Conservation (phyloP, 306 rosid genomes). For the Bauhinia variegata region DNA sequence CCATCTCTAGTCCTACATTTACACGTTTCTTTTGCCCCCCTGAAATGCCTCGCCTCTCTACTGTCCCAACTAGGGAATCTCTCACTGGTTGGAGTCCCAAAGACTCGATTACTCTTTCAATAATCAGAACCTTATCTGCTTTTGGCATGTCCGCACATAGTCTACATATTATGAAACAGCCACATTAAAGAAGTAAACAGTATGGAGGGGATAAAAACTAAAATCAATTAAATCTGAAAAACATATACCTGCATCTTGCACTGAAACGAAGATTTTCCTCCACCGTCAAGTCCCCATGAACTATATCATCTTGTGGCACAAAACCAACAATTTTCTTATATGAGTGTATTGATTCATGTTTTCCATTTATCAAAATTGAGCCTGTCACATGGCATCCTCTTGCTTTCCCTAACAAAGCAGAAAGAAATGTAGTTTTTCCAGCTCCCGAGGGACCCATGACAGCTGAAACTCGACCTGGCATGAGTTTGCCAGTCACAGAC, state of each 20-base stretch:
- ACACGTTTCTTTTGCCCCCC: constrained; percentile 86
- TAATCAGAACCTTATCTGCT: constrained; percentile 82
- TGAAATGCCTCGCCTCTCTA: constrained; percentile 77
- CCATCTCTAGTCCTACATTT: constrained; percentile 88
- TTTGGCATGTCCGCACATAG: constrained; percentile 76
- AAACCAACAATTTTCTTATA: constrained; percentile 76
- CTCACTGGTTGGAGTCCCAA: constrained; percentile 80
- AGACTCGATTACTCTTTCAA: constrained; percentile 83
- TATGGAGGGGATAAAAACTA: constrained; percentile 15
- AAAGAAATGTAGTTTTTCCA: constrained; percentile 88
- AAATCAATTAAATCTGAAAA: constrained; percentile 21
- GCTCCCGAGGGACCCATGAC: constrained; percentile 96
- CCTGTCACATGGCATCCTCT: constrained; percentile 69
- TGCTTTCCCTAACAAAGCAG: constrained; percentile 76
- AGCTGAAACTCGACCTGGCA: constrained; percentile 81
- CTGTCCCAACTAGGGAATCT: constrained; percentile 82
- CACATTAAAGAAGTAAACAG: constrained; percentile 35
- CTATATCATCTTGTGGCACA: constrained; percentile 92
- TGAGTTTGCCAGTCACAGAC: constrained; percentile 71
- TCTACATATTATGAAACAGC: constrained; percentile 47
- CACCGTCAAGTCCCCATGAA: constrained; percentile 86
- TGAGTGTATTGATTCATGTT: constrained; percentile 60
- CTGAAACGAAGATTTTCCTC: constrained; percentile 88
- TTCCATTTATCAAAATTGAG: constrained; percentile 72
- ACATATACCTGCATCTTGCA: constrained; percentile 81